Conservation (phyloP, 805 yeast species). For the Cyberlindnera americana region DNA sequence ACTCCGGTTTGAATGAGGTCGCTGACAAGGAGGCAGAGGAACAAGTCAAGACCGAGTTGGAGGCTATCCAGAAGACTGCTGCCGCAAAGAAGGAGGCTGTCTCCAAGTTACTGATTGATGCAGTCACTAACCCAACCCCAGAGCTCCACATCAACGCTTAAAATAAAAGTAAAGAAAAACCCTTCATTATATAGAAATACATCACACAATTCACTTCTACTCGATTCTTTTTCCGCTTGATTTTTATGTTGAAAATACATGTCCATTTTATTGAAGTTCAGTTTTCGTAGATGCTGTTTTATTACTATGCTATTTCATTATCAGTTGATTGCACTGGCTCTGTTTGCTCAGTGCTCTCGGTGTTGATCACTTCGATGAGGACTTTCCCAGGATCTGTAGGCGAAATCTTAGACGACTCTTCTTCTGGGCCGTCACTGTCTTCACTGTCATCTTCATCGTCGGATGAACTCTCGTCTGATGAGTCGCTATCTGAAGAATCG, state of each 20-base stretch:
- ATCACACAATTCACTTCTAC: neutral
- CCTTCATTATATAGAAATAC: neutral
- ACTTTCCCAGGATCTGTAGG: too few species aligned
- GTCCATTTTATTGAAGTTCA: too few species aligned
- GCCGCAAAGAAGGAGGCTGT: conserved; percentile 62
- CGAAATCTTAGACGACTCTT: conserved; percentile 17
- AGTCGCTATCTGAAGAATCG: conserved; percentile 3
- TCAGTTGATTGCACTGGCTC: too few species aligned
- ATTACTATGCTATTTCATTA: neutral
- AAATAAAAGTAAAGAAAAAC: neutral
- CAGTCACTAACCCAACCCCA: conserved; percentile 76
- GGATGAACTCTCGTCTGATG: conserved; percentile 6
- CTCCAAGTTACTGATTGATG: conserved; percentile 70
- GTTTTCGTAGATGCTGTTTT: neutral
- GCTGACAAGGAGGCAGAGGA: conserved; percentile 78
- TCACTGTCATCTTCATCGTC: conserved; percentile 6
- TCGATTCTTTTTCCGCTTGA: neutral
- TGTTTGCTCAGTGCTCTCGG: neutral
- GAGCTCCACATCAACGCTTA: conserved; percentile 77
- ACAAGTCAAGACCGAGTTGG: conserved; percentile 66
- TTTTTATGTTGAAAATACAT: too few species aligned
- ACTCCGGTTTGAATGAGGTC: conserved; percentile 69
- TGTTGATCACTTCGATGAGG: neutral
- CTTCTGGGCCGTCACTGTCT: conserved; percentile 14
- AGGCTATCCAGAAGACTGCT: conserved; percentile 62